These are phyloP conservation scores for Crassisporium funariophilum DNA, from an alignment of 768 basidiomycete genomes.

Conservation along the genomic window DNA sequence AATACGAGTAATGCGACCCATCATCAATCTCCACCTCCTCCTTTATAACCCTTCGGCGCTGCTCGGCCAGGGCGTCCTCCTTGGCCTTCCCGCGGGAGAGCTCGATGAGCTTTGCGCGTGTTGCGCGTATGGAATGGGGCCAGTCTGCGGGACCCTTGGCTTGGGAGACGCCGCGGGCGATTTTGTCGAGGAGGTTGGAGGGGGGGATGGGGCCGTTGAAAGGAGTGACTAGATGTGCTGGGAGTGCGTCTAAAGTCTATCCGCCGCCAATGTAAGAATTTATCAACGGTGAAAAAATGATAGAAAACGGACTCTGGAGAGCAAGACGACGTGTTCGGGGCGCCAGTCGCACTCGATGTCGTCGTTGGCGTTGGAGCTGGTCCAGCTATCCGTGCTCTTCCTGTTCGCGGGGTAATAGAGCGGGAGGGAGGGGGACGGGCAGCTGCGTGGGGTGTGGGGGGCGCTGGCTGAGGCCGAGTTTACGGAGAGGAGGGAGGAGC, in stretches of 20 bases:
- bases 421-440: conserved; percentile 58
- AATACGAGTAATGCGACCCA: conserved; percentile 26
- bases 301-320: conserved; percentile 55
- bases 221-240: conserved; percentile 82
- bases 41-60: conserved; percentile 42
- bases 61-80: conserved; percentile 41
- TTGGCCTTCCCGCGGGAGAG: conserved; percentile 68
- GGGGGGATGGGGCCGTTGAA: conserved; percentile 85
- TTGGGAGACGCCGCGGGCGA: conserved; percentile 74
- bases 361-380: conserved; percentile 67
- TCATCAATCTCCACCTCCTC: conserved; percentile 52
- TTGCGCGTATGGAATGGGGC: conserved; percentile 82
- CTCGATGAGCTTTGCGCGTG: conserved; percentile 81
- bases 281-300: conserved; percentile 14
- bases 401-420: conserved; percentile 54
- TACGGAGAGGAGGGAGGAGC: conserved; percentile 52
- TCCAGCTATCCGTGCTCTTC: conserved; percentile 84
- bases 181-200: conserved; percentile 84
- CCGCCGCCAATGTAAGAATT: conserved; percentile 11
- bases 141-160: conserved; percentile 79
- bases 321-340: conserved; percentile 67
- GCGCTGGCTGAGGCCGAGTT: conserved; percentile 41
- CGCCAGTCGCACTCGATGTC: conserved; percentile 75
- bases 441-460: conserved; percentile 63
- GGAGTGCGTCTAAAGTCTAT: conserved; percentile 82